These are phyloP conservation scores for Phialophora tarda DNA, from an alignment of 2,329 filamentous ascomycete genomes.

Conservation along the genomic window DNA sequence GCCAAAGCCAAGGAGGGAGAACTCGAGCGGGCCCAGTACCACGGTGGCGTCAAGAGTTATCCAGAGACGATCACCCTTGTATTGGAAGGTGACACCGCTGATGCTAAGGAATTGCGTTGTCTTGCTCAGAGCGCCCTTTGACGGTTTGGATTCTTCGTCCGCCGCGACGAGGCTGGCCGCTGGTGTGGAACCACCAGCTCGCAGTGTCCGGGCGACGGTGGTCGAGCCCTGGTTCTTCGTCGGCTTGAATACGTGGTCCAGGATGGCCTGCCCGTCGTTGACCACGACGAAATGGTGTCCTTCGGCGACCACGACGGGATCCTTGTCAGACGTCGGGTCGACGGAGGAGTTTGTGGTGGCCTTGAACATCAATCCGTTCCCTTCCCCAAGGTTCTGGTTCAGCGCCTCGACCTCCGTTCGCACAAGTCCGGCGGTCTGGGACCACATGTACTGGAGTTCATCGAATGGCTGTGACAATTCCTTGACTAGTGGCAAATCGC, in stretches of 20 bases:
- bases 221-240: neutral
- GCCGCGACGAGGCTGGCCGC: conserved; percentile 41
- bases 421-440: neutral
- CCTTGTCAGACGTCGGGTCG: neutral
- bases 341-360: neutral
- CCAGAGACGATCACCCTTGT: conserved; percentile 41
- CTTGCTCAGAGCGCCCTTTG: too few species aligned
- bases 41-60: conserved; percentile 48
- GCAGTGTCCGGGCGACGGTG: conserved; percentile 9
- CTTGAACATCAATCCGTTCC: too few species aligned
- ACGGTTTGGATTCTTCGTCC: too few species aligned
- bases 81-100: conserved; percentile 48
- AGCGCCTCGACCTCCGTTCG: neutral
- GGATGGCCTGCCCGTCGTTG: neutral
- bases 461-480: conserved; percentile 32
- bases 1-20: conserved; percentile 54
- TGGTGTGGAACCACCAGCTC: conserved; percentile 39
- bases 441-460: conserved; percentile 27
- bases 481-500: conserved; percentile 5
- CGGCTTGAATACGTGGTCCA: conserved; percentile 16
- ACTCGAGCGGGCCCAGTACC: conserved; percentile 41
- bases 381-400: neutral
- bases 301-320: neutral
- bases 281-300: conserved; percentile 21
- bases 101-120: conserved; percentile 48